Base-by-base conservation (phyloP, 495 filamentous ascomycete species). In the Lasiosphaeria miniovina region DNA sequence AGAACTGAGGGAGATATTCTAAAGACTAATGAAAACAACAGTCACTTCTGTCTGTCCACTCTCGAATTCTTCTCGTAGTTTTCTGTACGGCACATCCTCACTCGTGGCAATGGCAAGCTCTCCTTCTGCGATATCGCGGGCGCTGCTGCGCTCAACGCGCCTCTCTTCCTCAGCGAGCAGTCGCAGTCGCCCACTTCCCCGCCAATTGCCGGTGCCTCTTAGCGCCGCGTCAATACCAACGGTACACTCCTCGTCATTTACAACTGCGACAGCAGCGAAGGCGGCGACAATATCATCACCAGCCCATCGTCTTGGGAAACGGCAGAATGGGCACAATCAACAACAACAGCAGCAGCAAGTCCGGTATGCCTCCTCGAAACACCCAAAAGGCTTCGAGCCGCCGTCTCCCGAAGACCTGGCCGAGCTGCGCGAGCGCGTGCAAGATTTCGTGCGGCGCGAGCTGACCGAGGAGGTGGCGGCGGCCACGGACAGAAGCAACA, bases 361-460 rank as follows among this genome's bases (percentile, higher is more conserved):
- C 66, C 54, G 58, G 57, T 32, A 65, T 65, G 57, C 71, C 72
- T 67, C 87, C 88, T 36, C 88, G 11, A 97, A 96, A 70, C 94
- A 97, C 73, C 91, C 94, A 4, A 77, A 84, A 35, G 88, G 86
- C 65, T 98, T 98, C 73, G 79, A 75, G 6, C 82, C 92, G 38
- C 94, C 94, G 0, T 80, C 87, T 0, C 73, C 80, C 10, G 82
- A 86, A 45, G 95, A 98, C 49, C 82, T 98, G 12, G 57, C 82
- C 4, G 93, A 98, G 71, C 77, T 98, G 38, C 85, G 93, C 55
- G 93, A 97, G 66, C 80, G 90, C 14, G 93, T 96, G 12, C 91
- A 93, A 63, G 94, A 98, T 41, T 98, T 98, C 68, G 87, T 90
- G 24, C 82, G 92, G 79, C 83, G 88, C 40, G 87, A 90, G 69